Evolutionary conservation across 192 early-diverging fungal genomes (phyloP).

Genomic region (Coemansia sp.): DNA sequence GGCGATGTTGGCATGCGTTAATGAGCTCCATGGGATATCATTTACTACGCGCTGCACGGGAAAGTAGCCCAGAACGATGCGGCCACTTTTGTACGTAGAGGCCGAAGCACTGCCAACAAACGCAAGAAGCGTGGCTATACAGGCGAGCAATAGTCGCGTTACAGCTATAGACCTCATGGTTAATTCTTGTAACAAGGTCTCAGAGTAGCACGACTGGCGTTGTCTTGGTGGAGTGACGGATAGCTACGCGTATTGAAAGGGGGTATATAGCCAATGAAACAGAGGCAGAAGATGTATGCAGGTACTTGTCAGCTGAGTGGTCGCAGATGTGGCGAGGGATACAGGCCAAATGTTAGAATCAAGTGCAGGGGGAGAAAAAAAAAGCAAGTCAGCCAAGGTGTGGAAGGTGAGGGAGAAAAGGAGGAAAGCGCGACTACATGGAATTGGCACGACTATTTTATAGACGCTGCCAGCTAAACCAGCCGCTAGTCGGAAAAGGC

Average conservation of each 20-base stretch:
- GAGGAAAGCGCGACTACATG: neutral
- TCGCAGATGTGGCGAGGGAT: neutral
- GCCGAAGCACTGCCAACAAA: slow-evolving; percentile 4
- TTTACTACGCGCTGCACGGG: slow-evolving; percentile 48
- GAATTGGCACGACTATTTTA: slow-evolving; percentile 1
- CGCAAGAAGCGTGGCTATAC: neutral
- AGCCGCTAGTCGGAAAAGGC: slow-evolving; percentile 1
- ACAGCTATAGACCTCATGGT: neutral
- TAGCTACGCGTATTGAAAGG: neutral
- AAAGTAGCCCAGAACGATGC: slow-evolving; percentile 55
- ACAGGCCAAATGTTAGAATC: slow-evolving; percentile 4
- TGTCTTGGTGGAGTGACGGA: neutral
- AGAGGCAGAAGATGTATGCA: neutral
- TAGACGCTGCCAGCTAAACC: neutral
- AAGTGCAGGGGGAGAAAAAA: neutral
- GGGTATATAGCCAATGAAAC: neutral
- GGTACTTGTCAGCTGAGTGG: neutral
- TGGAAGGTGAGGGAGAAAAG: neutral
- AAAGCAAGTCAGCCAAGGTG: neutral
- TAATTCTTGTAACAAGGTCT: neutral
- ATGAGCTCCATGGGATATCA: slow-evolving; percentile 56
- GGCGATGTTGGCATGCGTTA: slow-evolving; percentile 69
- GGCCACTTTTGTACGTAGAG: slow-evolving; percentile 37
- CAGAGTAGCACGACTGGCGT: neutral
- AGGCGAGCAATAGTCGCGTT: slow-evolving; percentile 9